A percentile compares a stretch with the other conserved stretches of the same genome.
These are phyloP conservation scores for Colletotrichum sp. DNA, from an alignment of 2,329 filamentous ascomycete genomes.

Conservation along the genomic window DNA sequence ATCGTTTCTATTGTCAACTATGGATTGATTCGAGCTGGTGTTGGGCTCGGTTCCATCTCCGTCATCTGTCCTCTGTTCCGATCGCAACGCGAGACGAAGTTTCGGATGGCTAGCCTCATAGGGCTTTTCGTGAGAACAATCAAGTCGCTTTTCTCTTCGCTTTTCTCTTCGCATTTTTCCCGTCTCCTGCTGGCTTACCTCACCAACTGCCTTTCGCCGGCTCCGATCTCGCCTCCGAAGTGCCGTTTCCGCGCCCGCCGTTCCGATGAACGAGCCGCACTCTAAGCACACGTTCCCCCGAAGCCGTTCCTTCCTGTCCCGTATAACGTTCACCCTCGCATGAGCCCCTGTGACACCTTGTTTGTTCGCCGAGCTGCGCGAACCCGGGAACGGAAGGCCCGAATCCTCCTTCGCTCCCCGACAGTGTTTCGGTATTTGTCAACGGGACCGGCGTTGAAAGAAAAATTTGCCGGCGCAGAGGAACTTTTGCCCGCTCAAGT, in stretches of 20 bases:
- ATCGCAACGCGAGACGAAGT: background rate
- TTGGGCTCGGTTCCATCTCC: background rate
- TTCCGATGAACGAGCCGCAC: background rate
- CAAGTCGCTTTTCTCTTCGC: background rate
- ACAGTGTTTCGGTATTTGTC: slow-evolving; percentile 10
- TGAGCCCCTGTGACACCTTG: background rate
- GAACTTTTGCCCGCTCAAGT: background rate
- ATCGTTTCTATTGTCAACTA: slow-evolving; percentile 10
- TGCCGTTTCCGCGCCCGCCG: background rate
- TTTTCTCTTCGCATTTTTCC: background rate
- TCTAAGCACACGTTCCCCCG: background rate
- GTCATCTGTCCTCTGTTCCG: background rate
- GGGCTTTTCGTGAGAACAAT: background rate
- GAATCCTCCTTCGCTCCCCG: background rate
- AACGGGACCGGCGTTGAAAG: background rate
- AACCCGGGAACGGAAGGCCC: background rate
- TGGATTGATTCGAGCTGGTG: background rate
- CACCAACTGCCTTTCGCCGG: background rate
- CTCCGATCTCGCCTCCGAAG: background rate
- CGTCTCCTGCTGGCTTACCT: background rate
- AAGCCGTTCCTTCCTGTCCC: background rate
- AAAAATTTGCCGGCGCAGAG: background rate
- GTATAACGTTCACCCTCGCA: slow-evolving; percentile 10
- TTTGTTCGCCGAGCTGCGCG: slow-evolving; percentile 7
- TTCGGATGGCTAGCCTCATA: slow-evolving; percentile 16